Base-by-base conservation (phyloP, 176 grass and related monocot species). In the Musa itinerans region DNA sequence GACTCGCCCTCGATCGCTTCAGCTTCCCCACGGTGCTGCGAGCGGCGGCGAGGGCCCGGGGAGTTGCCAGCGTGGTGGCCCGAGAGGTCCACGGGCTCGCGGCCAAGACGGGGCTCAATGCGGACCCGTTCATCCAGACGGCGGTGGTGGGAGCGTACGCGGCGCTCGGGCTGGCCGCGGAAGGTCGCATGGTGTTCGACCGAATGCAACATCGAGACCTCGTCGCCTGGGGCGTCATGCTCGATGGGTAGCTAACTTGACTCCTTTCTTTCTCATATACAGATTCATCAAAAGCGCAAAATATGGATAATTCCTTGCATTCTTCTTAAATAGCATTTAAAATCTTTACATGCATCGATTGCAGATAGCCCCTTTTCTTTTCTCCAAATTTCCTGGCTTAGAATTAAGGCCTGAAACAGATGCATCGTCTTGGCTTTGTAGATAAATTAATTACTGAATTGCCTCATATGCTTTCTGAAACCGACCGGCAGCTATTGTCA, bases 211-310 rank as follows among this genome's bases (percentile, higher is more conserved):
- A 66, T 9, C 67, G 83, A 78, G 93, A 97, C 73, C 74, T 90
- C 71, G 72, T 93, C 51, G 86, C 93, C 6, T 97, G 93, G 93
- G 76, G 86, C 53, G 87, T 93, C 55, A 91, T 97, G 88, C 83
- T 93, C 67, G 86, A 93, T 21, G 52, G 90, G 88, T 97, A 91
- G 76, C 13, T 27, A 15, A 15, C 7, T 43, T 11, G 57, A 0
- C 2, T 9, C 11, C n/a, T 73, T 15, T 2, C 43, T 73, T 53
- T 50, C 16, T 50, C 49, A 71, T 19, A 62, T 62, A 17, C 57
- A 15, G 15, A 17, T 15, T 62, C n/a, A 62, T 62, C 57, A 62
- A 19, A 19, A 7, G 57, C 16, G 57, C 13, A 62, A 15, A 19
- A 17, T 43, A 49, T 50, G 34, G 58, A 62, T 62, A 17, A 22